Conservation (phyloP, 192 early-diverging fungal genomes). For the Mortierella claussenii region DNA sequence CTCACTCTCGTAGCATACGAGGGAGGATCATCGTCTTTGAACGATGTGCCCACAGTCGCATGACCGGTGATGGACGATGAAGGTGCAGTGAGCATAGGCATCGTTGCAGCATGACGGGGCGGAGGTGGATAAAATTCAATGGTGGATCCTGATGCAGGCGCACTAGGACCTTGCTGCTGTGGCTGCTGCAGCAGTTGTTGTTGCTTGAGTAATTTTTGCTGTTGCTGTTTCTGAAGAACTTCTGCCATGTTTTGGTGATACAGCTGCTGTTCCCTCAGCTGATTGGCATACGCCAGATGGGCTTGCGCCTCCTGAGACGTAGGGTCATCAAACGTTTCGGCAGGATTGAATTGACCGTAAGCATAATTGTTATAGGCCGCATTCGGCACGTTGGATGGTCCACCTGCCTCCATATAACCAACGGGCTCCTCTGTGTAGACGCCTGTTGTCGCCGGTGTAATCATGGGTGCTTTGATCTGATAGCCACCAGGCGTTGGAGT, state of each 20-base stretch:
- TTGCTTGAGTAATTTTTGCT: conserved; percentile 14
- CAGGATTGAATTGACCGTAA: conserved; percentile 19
- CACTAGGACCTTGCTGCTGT: not conserved
- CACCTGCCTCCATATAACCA: conserved; percentile 7
- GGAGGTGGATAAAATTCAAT: conserved; percentile 28
- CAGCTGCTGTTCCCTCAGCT: conserved; percentile 40
- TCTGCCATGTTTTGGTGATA: conserved; percentile 51
- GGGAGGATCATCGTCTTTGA: not conserved
- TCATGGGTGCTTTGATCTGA: not conserved
- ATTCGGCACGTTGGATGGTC: not conserved
- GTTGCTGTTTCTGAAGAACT: conserved; percentile 33
- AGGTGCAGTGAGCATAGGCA: conserved; percentile 9
- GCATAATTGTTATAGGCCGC: conserved; percentile 10
- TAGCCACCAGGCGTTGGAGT: not conserved
- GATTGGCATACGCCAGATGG: conserved; percentile 44
- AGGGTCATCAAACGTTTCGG: conserved; percentile 37
- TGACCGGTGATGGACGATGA: not conserved
- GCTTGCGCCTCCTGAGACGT: conserved; percentile 42
- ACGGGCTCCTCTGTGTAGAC: conserved; percentile 25
- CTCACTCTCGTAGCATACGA: not conserved
- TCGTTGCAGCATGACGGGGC: conserved; percentile 3
- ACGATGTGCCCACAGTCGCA: conserved; percentile 5
- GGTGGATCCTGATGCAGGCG: conserved; percentile 38
- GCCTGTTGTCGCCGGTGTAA: not conserved
- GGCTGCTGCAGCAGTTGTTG: conserved; percentile 6